Evolutionary conservation across 345 rosid species (phyloP).

Genomic region (Corchorus capsularis): DNA sequence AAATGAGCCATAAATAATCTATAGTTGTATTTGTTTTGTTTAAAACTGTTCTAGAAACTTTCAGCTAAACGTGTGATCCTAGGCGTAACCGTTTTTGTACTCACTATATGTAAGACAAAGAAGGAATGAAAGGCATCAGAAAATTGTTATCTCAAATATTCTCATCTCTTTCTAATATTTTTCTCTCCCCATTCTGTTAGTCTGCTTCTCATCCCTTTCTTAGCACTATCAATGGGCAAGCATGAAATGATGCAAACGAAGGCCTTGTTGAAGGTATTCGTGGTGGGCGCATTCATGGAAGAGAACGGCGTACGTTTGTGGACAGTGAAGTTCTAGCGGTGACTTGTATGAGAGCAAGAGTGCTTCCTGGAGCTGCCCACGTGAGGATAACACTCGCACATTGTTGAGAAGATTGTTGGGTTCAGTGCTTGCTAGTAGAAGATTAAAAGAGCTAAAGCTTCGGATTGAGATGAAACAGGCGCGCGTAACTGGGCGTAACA

Average conservation of each 20-base stretch:
- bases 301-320: conserved; percentile 53
- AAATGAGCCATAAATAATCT: no score
- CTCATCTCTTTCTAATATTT: no score
- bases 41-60: no score
- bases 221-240: no score
- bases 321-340: conserved; percentile 39
- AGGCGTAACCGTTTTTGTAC: no score
- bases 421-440: neutral
- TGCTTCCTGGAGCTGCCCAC: conserved; percentile 51
- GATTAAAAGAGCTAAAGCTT: conserved; percentile 14
- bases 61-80: no score
- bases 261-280: conserved; percentile 53
- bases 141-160: no score
- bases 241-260: conserved; percentile 58
- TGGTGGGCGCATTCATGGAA: conserved; percentile 70
- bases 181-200: no score
- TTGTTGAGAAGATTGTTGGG: conserved; percentile 26
- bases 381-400: conserved; percentile 34
- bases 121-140: no score
- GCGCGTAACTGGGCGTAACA: neutral
- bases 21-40: no score
- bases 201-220: no score
- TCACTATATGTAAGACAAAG: no score
- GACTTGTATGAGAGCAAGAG: conserved; percentile 44
- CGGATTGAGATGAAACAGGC: conserved; percentile 28